phyloP scores from a whole-genome alignment of 2,329 filamentous ascomycete species.

The Aspergillus carbonarius region DNA sequence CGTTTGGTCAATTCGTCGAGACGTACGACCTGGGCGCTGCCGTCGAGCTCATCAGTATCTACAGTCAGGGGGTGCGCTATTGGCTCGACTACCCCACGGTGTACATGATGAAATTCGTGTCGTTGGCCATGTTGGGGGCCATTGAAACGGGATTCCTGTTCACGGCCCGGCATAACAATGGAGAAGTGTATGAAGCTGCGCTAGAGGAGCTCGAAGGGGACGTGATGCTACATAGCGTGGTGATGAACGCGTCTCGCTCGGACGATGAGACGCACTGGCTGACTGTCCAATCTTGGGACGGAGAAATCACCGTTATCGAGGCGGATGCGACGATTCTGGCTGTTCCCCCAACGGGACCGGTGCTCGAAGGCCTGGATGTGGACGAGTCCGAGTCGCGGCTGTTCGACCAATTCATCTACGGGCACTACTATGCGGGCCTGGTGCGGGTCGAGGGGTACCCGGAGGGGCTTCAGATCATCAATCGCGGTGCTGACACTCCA shows the following conservation, averaged over 20 bases:
- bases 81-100: conserved; percentile 22
- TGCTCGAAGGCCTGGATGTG: conserved; percentile 34
- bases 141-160: conserved; percentile 31
- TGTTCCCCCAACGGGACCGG: conserved; percentile 35
- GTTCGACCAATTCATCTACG: conserved; percentile 30
- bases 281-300: conserved; percentile 25
- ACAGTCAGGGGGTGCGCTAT: conserved; percentile 20
- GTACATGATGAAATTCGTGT: conserved; percentile 26
- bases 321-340: conserved; percentile 40
- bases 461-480: neutral
- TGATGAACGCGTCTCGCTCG: conserved; percentile 32
- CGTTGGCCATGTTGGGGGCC: conserved; percentile 32
- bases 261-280: conserved; percentile 27
- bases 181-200: conserved; percentile 42
- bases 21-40: conserved; percentile 25
- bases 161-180: conserved; percentile 41
- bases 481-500: conserved; percentile 7
- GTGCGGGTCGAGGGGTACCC: conserved; percentile 29
- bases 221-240: conserved; percentile 39
- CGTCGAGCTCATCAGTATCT: conserved; percentile 19
- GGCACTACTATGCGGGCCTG: conserved; percentile 32
- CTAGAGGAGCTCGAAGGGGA: conserved; percentile 36
- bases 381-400: conserved; percentile 30
- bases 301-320: conserved; percentile 25
- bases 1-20: conserved; percentile 30